Conservation (phyloP, 805 yeast genomes). For the Starmera caribaea region DNA sequence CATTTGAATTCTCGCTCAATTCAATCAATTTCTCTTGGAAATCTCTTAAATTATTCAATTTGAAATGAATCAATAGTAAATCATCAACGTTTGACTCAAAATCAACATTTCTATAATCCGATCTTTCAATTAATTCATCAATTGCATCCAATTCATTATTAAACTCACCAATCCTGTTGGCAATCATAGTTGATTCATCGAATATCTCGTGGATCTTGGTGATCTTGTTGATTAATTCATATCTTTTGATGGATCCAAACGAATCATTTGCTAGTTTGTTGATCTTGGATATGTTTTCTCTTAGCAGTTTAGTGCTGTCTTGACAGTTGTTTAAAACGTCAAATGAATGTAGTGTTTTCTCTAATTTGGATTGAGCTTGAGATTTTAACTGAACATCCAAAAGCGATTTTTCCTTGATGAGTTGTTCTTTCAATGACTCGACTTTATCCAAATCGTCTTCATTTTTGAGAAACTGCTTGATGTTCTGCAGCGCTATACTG, state of each 20-base stretch:
- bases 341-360: constrained; percentile 38
- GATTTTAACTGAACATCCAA: constrained; percentile 61
- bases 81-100: constrained; percentile 41
- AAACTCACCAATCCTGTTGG: constrained; percentile 51
- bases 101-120: constrained; percentile 25
- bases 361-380: constrained; percentile 58
- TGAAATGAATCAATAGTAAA: constrained; percentile 59
- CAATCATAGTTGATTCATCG: constrained; percentile 55
- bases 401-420: constrained; percentile 60
- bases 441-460: constrained; percentile 48
- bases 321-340: constrained; percentile 28
- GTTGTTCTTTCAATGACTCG: constrained; percentile 40
- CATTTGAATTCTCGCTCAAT: constrained; percentile 42
- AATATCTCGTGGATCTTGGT: constrained; percentile 65
- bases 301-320: constrained; percentile 40
- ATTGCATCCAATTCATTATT: constrained; percentile 40
- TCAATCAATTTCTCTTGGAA: constrained; percentile 63
- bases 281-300: constrained; percentile 34
- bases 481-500: constrained; percentile 15
- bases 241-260: constrained; percentile 49
- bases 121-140: constrained; percentile 41
- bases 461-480: constrained; percentile 24
- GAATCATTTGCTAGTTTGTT: constrained; percentile 44
- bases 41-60: constrained; percentile 62
- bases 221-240: constrained; percentile 58